Evolutionary conservation across 1,139 yeast genomes (phyloP), one percentile per base, ranked within the genome.

Genomic region (Blastobotrys ciferrii): DNA sequence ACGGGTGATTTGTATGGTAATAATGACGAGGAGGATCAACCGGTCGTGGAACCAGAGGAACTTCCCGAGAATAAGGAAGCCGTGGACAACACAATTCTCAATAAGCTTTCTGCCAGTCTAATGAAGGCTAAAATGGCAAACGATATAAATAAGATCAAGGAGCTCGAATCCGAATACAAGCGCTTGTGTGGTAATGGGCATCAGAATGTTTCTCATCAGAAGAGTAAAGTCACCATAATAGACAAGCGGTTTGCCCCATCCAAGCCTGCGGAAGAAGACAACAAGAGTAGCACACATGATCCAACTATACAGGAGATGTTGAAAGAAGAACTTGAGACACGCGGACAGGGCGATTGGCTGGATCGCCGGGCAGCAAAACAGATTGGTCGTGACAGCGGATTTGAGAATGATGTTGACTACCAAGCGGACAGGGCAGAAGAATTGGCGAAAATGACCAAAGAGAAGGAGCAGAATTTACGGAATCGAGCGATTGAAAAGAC

Each of bases 381-480:
- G 43, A 73, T 75, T 30, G 64, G 70, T 4, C 62, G 61, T 31
- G 75, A 73, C 46, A 63, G 65, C 19, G 64, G 62, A 19, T 75
- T 61, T 55, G 43, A 39, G 5, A 59, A 60, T 12, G 75, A 70
- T 43, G 54, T 71, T 25, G 79, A 76, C 43, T 69, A 71, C 42
- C 70, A 72, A 46, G 75, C 72, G 46, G 78, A 74, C 11, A 66
- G 68, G 38, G 72, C 77, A 0, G 64, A 62, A 0, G 62, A 59
- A 35, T 61, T 75, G 7, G 73, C 77, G 4, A 49, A 52, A 39
- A 47, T 57, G 2, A 35, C 51, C 3, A 20, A 20, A 28, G 52
- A 52, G n/a, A 49, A 55, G 33, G 59, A 56, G 14, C 48, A 45
- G 28, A 57, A 58, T 39, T 42, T 49, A 35, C 60, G 63, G 36